Percentiles rank a stretch among this genome's conserved stretches.
Conservation (phyloP, 78 protist genomes). For the Dictyostelium brefeldianum region DNA sequence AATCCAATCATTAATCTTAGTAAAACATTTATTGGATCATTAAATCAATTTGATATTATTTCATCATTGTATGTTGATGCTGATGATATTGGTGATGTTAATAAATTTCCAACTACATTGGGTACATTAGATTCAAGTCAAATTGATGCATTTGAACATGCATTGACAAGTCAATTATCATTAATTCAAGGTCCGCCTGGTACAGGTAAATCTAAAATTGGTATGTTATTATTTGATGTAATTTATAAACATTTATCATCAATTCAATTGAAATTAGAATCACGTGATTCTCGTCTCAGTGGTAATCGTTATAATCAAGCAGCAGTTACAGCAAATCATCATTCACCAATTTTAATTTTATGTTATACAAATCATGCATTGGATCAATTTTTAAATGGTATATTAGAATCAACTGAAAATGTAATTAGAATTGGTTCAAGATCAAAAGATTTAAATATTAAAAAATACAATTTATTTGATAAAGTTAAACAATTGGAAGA, state of each 20-base stretch:
- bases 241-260: background rate
- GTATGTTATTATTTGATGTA: constrained; percentile 42
- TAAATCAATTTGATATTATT: background rate
- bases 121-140: constrained; percentile 61
- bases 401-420: constrained; percentile 11
- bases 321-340: background rate
- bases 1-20: constrained; percentile 7
- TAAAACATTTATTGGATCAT: background rate
- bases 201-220: constrained; percentile 92
- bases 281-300: too few relatives aligned
- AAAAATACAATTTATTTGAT: constrained; percentile 29
- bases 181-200: constrained; percentile 96
- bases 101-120: background rate
- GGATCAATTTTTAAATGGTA: constrained; percentile 90
- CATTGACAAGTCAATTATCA: constrained; percentile 50
- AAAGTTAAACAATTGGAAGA: background rate
- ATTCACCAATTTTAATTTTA: constrained; percentile 71
- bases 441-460: constrained; percentile 26
- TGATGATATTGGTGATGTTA: background rate
- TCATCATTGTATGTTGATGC: background rate
- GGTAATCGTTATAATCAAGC: too few relatives aligned
- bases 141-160: constrained; percentile 43
- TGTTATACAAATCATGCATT: constrained; percentile 95
- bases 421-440: constrained; percentile 51
- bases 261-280: background rate